Evolutionary conservation across 106 monocot genomes (phyloP).

Genomic region (Alisma plantagoaquatica): DNA sequence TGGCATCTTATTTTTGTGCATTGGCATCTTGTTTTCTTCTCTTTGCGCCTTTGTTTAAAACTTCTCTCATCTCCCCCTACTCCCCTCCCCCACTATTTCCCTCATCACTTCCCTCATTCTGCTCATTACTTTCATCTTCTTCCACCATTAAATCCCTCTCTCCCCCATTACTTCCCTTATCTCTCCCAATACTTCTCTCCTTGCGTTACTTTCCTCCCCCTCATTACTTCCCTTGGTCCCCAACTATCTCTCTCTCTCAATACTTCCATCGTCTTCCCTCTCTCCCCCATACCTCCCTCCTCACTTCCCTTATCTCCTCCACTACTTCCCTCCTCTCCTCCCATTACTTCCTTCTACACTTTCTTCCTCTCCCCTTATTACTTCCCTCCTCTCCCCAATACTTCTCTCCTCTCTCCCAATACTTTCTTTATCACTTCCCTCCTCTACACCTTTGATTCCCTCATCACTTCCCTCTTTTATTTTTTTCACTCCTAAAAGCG

Average conservation of each 20-base stretch:
- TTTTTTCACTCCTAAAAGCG: background rate
- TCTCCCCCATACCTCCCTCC: background rate
- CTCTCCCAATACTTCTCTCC: background rate
- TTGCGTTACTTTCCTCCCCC: background rate
- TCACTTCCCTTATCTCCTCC: too few species aligned
- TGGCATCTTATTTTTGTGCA: too few species aligned
- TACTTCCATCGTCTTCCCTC: background rate
- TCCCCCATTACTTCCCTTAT: too few species aligned
- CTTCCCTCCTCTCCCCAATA: too few species aligned
- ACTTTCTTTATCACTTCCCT: background rate
- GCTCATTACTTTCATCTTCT: too few species aligned
- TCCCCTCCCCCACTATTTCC: too few species aligned
- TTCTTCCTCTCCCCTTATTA: too few species aligned
- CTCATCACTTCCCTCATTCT: too few species aligned
- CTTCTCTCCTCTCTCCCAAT: background rate
- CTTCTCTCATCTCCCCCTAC: background rate
- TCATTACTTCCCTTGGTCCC: background rate
- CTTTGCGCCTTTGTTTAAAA: too few species aligned
- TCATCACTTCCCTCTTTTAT: background rate
- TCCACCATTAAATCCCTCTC: background rate
- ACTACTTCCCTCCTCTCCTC: too few species aligned
- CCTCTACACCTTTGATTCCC: background rate
- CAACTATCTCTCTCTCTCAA: background rate
- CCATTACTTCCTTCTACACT: too few species aligned
- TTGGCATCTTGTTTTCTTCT: too few species aligned